These are phyloP conservation scores for Yamadazyma takamatsuzukensis DNA, from an alignment of 805 yeast species.

Conservation along the genomic window DNA sequence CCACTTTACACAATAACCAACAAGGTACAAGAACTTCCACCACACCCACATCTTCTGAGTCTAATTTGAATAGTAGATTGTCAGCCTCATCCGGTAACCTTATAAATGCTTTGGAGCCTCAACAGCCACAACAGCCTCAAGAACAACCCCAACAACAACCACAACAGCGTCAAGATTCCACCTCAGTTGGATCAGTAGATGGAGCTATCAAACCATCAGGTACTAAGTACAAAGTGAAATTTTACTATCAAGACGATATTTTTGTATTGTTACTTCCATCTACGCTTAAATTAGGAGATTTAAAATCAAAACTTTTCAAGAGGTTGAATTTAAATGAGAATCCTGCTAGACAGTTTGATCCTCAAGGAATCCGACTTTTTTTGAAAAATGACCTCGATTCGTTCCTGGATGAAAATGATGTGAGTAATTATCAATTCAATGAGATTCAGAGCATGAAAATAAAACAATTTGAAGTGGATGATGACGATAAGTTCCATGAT, in stretches of 20 bases:
- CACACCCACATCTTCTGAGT: constrained; percentile 24
- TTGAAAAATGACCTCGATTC: constrained; percentile 43
- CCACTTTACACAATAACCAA: constrained; percentile 22
- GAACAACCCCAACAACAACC: constrained; percentile 13
- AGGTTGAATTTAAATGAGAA: constrained; percentile 40
- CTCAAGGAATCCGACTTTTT: constrained; percentile 29
- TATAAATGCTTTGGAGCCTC: neutral
- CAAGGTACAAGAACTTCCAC: constrained; percentile 19
- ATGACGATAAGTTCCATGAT: constrained; percentile 37
- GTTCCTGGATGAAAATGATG: constrained; percentile 27
- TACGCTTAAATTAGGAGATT: constrained; percentile 44
- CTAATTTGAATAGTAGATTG: constrained; percentile 11
- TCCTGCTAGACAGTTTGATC: constrained; percentile 11
- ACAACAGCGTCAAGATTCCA: neutral
- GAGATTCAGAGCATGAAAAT: constrained; percentile 24
- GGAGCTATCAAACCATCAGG: constrained; percentile 1
- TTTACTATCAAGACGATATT: constrained; percentile 76
- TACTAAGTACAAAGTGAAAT: constrained; percentile 59
- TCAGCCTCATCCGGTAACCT: constrained; percentile 9
- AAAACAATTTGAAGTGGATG: constrained; percentile 33
- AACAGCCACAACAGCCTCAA: constrained; percentile 15
- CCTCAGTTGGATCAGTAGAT: neutral
- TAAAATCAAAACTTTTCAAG: constrained; percentile 49
- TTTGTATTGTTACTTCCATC: constrained; percentile 63
- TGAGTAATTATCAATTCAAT: constrained; percentile 24